These are phyloP conservation scores for Arctostaphylos glauca DNA, from an alignment of 148 eudicot species.

Conservation along the genomic window DNA sequence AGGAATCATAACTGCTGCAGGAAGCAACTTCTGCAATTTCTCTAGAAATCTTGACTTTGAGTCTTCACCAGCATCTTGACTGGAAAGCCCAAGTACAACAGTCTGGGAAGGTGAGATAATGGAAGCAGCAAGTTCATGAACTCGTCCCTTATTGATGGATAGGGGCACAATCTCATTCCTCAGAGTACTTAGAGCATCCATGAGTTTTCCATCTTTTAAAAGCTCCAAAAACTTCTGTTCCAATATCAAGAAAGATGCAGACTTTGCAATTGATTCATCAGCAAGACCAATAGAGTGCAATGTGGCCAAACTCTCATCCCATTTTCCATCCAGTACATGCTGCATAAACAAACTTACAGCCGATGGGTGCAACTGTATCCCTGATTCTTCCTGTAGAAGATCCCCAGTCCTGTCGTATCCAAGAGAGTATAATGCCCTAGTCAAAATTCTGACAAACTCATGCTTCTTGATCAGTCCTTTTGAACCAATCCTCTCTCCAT, in stretches of 20 bases:
- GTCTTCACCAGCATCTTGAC: conserved; percentile 24
- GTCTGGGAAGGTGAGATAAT: conserved; percentile 23
- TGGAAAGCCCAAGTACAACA: conserved; percentile 22
- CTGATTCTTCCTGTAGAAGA: conserved; percentile 67
- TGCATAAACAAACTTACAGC: conserved; percentile 47
- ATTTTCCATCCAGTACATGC: conserved; percentile 57
- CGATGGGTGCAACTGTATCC: conserved; percentile 49
- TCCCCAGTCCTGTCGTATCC: conserved; percentile 58
- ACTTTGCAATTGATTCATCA: conserved; percentile 39
- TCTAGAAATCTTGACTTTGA: conserved; percentile 54
- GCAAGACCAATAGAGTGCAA: conserved; percentile 52
- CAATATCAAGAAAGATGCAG: conserved; percentile 62
- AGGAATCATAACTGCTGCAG: conserved; percentile 60
- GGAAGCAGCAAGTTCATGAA: conserved; percentile 51
- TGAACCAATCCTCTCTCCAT: conserved; percentile 58
- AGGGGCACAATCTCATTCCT: conserved; percentile 73
- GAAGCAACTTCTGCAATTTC: conserved; percentile 60
- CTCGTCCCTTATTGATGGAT: conserved; percentile 38
- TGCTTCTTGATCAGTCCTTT: conserved; percentile 60
- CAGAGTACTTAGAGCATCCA: conserved; percentile 59
- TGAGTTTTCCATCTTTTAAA: conserved; percentile 41
- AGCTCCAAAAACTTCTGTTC: conserved; percentile 74
- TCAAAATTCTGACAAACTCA: conserved; percentile 61
- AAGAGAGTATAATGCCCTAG: conserved; percentile 63
- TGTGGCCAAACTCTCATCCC: conserved; percentile 62